A percentile compares a stretch with the other conserved stretches of the same genome.
phyloP scores from a whole-genome alignment of 257 asterid genomes.

The Craterostigma plantagineum region DNA sequence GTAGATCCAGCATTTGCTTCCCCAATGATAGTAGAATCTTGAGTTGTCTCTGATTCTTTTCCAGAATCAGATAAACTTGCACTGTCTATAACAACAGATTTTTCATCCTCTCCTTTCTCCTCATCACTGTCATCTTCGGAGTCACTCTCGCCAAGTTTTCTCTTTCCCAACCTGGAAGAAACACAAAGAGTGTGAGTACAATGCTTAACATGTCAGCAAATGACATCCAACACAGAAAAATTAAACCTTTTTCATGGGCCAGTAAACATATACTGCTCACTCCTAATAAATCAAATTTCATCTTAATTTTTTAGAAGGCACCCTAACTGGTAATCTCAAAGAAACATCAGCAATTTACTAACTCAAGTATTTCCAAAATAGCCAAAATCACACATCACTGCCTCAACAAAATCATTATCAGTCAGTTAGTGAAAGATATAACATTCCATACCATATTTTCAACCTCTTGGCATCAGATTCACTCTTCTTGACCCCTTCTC shows the following conservation, averaged over 20 bases:
- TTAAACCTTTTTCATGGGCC: neutral
- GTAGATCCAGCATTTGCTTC: conserved; percentile 17
- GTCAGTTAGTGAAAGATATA: neutral
- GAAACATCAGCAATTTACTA: neutral
- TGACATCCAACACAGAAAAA: conserved; percentile 1
- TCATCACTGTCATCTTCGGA: conserved; percentile 35
- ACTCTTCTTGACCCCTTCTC: conserved; percentile 19
- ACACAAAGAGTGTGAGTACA: neutral
- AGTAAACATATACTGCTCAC: neutral
- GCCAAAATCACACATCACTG: neutral
- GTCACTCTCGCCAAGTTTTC: conserved; percentile 47
- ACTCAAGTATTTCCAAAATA: neutral
- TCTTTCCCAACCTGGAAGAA: conserved; percentile 58
- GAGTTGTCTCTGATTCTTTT: conserved; percentile 38
- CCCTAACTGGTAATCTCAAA: neutral
- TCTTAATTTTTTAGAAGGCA: neutral
- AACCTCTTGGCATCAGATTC: conserved; percentile 31
- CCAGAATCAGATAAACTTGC: conserved; percentile 23
- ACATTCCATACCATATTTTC: conserved; percentile 49
- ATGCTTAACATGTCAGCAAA: neutral
- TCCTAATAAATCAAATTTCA: conserved; percentile 3
- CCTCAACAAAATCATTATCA: conserved; percentile 1
- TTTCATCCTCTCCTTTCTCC: conserved; percentile 29
- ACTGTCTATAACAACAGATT: conserved; percentile 38
- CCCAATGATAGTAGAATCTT: conserved; percentile 28